Base-by-base conservation (phyloP, 1,139 yeast species). In the Debaryomycetaceae sp. region DNA sequence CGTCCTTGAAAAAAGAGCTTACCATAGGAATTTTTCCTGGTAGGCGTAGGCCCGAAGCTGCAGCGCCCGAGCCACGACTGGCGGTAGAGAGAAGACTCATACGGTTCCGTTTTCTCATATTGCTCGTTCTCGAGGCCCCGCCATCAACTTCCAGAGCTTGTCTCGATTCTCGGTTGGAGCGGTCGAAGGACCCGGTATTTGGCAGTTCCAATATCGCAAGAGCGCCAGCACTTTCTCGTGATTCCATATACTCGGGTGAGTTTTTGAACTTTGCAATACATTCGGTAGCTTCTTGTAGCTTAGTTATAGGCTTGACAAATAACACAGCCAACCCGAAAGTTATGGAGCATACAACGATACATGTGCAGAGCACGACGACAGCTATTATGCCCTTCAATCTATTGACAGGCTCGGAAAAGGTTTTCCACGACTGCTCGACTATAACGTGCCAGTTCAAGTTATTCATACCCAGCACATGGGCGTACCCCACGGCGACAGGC, bases 251-350 rank as follows among this genome's bases (percentile, higher is more conserved):
- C 10, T 18, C 20, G 8, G 20, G 20, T 10, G 20, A 18, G 12
- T 28, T 28, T 35, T 60, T 60, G 13, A 54, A 53, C 32, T 43
- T 37, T 12, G 68, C 62, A 27, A 63, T 63, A 13, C 64, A 72
- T 47, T 83, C 95, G 1, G 96, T 82, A 0, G 95, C 95, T 34
- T 77, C 74, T 45, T 81, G 85, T 25, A 87, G 66, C 35, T 77
- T 67, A 26, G 85, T 71, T 31, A 90, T 81, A 0, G 98, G 96
- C 35, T 81, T 56, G 4, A 86, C 90, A 24, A 90, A 87, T 62
- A 76, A 77, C 32, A 85, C 83, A 0, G 95, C 87, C 33, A 85
- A 54, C 2, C 93, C 86, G 48, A 86, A 71, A 1, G 96, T 83
- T 13, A 81, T 54, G 2, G 83, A 39, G 38, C 83, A 69, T 59